Conservation (phyloP, 2,329 filamentous ascomycete genomes). For the Fusarium hainanense region DNA sequence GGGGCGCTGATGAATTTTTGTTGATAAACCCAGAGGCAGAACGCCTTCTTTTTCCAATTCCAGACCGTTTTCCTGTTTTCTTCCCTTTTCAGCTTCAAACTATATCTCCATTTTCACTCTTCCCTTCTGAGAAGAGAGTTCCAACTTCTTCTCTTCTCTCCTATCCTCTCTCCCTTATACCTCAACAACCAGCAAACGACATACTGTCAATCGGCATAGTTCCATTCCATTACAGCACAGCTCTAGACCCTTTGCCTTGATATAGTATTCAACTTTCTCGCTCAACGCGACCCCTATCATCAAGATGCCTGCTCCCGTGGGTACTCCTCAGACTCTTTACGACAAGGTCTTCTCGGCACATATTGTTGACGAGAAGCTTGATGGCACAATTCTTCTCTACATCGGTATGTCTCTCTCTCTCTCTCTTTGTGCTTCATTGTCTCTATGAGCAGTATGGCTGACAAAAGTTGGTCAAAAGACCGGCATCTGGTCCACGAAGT, state of each 20-base stretch:
- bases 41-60: slow-evolving; percentile 32
- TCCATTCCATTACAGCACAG: neutral
- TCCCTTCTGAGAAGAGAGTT: neutral
- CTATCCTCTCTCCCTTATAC: slow-evolving; percentile 6
- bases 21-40: slow-evolving; percentile 44
- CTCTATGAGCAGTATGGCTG: slow-evolving; percentile 10
- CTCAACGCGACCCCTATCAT: slow-evolving; percentile 21
- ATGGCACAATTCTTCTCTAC: slow-evolving; percentile 92
- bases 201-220: slow-evolving; percentile 4
- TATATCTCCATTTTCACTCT: neutral
- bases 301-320: slow-evolving; percentile 80
- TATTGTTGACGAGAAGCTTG: slow-evolving; percentile 93
- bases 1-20: slow-evolving; percentile 40
- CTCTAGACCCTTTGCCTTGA: neutral
- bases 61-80: slow-evolving; percentile 14
- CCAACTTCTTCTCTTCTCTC: slow-evolving; percentile 10
- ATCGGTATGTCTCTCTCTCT: slow-evolving; percentile 72
- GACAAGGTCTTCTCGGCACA: slow-evolving; percentile 97
- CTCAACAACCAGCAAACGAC: neutral
- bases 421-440: slow-evolving; percentile 11
- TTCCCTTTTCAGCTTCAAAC: neutral
- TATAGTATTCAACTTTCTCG: neutral
- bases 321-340: slow-evolving; percentile 85
- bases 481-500: slow-evolving; percentile 98
- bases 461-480: slow-evolving; percentile 62